Evolutionary conservation across 345 rosid species (phyloP).

Genomic region (Citrus cavaleriei): DNA sequence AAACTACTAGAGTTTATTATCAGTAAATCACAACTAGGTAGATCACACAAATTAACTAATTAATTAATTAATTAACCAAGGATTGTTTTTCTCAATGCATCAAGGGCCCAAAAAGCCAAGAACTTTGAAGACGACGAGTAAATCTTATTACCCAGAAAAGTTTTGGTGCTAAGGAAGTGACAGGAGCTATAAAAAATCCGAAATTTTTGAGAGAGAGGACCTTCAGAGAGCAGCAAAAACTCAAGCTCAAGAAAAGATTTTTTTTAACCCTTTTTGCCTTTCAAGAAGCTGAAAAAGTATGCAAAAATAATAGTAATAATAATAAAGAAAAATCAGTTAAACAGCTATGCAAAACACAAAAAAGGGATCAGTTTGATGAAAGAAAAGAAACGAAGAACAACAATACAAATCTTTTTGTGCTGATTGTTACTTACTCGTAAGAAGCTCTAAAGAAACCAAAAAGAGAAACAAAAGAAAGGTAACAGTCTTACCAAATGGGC

Average conservation of each 20-base stretch:
- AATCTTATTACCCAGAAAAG: conserved; percentile 13
- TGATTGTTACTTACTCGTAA: neutral
- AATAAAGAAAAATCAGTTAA: neutral
- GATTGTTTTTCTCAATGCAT: neutral
- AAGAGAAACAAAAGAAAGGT: neutral
- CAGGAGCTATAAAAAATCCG: neutral
- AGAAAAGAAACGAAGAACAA: neutral
- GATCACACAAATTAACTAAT: neutral
- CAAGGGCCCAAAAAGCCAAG: neutral
- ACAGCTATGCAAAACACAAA: neutral
- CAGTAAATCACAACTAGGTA: neutral
- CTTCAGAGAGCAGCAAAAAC: neutral
- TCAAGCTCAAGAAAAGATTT: too few species aligned
- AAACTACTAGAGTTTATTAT: too few species aligned
- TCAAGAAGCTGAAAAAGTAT: neutral
- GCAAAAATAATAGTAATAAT: neutral
- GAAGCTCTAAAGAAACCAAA: neutral
- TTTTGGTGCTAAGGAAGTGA: neutral
- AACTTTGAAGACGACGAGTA: neutral
- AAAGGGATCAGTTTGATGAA: neutral
- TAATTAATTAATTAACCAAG: too few species aligned
- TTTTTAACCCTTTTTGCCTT: too few species aligned
- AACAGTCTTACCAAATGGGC: neutral
- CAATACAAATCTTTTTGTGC: too few species aligned
- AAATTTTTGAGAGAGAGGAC: neutral